Evolutionary conservation across 2,329 filamentous ascomycete genomes (phyloP), one percentile per base, ranked within the genome.

Genomic region (Dothideomycetes sp.): DNA sequence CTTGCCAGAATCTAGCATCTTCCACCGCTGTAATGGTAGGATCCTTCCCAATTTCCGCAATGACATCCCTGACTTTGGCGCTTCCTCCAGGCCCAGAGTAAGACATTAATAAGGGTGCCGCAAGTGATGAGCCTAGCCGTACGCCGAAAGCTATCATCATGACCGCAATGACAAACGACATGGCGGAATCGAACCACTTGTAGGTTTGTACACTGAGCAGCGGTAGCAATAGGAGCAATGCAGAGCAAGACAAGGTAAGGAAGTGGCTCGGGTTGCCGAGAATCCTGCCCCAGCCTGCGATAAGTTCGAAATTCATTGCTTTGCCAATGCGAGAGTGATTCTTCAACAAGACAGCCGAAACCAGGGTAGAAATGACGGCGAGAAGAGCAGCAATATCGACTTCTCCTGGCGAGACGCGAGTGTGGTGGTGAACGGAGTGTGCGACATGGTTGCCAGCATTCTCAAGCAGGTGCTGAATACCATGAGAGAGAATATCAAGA

Each of bases 1-100:
- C 91, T 65, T 98, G 91, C 91, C 91, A 98, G 61, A 98, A 94
- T 56, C 87, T 80, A 2, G 88, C 89, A 54, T 95, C 88, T 42
- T 95, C 85, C 34, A 98, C 78, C 1, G 73, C 73, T 33, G 74
- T 73, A 18, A 96, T 78, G 40, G 74, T 73, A 2, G 83, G 77
- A 52, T 95, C 87, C 2, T 78, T 73, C 57, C 87, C 81, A 37
- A 98, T 88, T 58, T 94, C 86, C 41, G 76, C 75, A 52, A 95
- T 70, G n/a, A 94, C 80, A 16, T 81, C 78, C 3, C 76, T 70
- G 2, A 91, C 78, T 3, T 75, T 69, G 9, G 42, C 41, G 10
- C 69, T 52, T 3, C 53, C 49, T 27, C 51, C 59, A 32, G 61
- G 57, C 9, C 71, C 70, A 22, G 64, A 61, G 58, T 93, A 95